Evolutionary conservation across 352 stramenopile genomes (phyloP).

Genomic region (Phytophthora crassamura): DNA sequence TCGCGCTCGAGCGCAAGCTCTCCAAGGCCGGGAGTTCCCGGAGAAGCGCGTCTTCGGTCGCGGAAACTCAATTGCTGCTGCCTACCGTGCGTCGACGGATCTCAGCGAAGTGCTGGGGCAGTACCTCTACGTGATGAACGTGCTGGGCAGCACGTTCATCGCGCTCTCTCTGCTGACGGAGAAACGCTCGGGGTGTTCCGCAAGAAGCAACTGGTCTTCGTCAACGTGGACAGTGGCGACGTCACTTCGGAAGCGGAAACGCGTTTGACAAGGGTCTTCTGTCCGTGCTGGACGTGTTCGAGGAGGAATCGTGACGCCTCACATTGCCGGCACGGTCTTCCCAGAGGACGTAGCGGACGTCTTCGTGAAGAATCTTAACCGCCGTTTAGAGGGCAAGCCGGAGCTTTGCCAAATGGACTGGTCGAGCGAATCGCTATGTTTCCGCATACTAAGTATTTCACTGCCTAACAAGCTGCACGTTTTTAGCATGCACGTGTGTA

Average conservation of each 20-base stretch:
- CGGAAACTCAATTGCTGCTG: slow-evolving; percentile 44
- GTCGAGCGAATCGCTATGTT: too few relatives aligned
- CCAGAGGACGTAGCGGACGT: slow-evolving; percentile 78
- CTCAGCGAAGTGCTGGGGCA: slow-evolving; percentile 52
- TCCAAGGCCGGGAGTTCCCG: slow-evolving; percentile 45
- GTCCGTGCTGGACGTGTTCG: slow-evolving; percentile 65
- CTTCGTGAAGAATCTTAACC: slow-evolving; percentile 67
- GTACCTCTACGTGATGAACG: slow-evolving; percentile 83
- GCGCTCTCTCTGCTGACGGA: slow-evolving; percentile 74
- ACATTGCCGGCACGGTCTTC: slow-evolving; percentile 82
- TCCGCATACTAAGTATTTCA: too few relatives aligned
- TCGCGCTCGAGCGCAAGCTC: slow-evolving; percentile 54
- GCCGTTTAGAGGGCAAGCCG: slow-evolving; percentile 38
- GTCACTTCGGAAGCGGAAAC: slow-evolving; percentile 60
- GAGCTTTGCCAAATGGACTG: slow-evolving; percentile 59
- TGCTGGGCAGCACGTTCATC: slow-evolving; percentile 80
- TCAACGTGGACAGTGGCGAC: slow-evolving; percentile 89
- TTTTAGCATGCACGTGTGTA: too few relatives aligned
- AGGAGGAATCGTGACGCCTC: slow-evolving; percentile 78
- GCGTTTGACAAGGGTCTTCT: slow-evolving; percentile 74
- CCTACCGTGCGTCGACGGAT: slow-evolving; percentile 50
- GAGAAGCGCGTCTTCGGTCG: slow-evolving; percentile 40
- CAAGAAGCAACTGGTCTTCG: slow-evolving; percentile 71
- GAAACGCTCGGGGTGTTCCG: slow-evolving; percentile 49
- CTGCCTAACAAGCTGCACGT: too few relatives aligned